Evolutionary conservation across 306 rosid genomes (phyloP).

Genomic region (Pyrus bretschneideri): DNA sequence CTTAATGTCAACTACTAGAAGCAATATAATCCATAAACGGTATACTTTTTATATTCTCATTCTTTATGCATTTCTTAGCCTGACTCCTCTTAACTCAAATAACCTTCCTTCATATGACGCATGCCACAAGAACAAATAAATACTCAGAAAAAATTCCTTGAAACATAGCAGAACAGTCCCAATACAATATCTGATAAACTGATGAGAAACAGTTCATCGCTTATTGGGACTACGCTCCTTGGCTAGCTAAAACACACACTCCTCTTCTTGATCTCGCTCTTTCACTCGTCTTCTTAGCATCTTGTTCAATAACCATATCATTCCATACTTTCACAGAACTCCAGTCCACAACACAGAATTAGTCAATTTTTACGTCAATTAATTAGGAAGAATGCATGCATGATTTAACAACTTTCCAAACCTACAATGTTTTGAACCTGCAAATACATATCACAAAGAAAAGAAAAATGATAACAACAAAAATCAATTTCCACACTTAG

Average conservation of each 20-base stretch:
- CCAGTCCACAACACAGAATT: background rate
- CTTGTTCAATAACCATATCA: background rate
- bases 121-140: background rate
- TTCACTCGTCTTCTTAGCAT: background rate
- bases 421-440: background rate
- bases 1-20: background rate
- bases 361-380: background rate
- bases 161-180: background rate
- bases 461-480: background rate
- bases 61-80: background rate
- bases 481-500: background rate
- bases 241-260: background rate
- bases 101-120: background rate
- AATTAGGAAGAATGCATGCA: background rate
- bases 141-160: background rate
- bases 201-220: background rate
- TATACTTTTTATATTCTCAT: background rate
- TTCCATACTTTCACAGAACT: background rate
- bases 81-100: background rate
- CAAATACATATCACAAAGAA: background rate
- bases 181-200: background rate
- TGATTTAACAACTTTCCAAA: background rate
- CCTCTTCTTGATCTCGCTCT: background rate
- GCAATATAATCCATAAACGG: background rate
- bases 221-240: background rate